These are phyloP conservation scores for Fusarium fujikuroi DNA, from an alignment of 2,329 filamentous ascomycete genomes.

Conservation along the genomic window DNA sequence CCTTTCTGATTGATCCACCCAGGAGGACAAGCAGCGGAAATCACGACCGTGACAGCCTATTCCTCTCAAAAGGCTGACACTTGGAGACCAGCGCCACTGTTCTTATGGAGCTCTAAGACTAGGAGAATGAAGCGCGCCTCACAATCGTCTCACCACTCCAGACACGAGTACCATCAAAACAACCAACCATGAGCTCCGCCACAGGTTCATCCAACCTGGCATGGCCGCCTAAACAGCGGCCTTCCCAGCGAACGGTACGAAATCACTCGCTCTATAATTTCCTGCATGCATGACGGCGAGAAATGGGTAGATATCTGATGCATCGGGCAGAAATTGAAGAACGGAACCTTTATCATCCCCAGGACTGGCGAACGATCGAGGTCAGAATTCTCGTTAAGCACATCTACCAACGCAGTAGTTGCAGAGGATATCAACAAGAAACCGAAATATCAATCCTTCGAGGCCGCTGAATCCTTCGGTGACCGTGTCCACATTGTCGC, in stretches of 20 bases:
- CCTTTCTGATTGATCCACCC: conserved; percentile 7
- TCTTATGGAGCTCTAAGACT: conserved; percentile 33
- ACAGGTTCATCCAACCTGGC: conserved; percentile 46
- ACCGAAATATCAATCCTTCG: conserved; percentile 33
- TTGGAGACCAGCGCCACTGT: neutral
- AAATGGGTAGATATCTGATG: conserved; percentile 16
- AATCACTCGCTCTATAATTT: neutral
- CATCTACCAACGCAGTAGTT: conserved; percentile 50
- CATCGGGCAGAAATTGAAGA: conserved; percentile 72
- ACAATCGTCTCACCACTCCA: conserved; percentile 26
- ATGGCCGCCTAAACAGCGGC: conserved; percentile 56
- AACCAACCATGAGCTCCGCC: conserved; percentile 57
- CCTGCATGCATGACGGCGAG: neutral
- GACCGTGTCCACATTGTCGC: conserved; percentile 50
- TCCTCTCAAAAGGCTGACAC: neutral
- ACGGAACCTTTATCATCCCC: conserved; percentile 88
- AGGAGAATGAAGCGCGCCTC: conserved; percentile 40
- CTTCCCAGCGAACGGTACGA: conserved; percentile 59
- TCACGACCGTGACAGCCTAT: neutral
- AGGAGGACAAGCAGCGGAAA: neutral
- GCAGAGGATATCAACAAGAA: conserved; percentile 17
- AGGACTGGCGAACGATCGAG: conserved; percentile 85
- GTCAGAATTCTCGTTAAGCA: conserved; percentile 80
- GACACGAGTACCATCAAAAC: conserved; percentile 42
- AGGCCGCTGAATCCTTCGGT: conserved; percentile 46